Conservation (phyloP, 495 filamentous ascomycete genomes). For the Tricharina praecox region DNA sequence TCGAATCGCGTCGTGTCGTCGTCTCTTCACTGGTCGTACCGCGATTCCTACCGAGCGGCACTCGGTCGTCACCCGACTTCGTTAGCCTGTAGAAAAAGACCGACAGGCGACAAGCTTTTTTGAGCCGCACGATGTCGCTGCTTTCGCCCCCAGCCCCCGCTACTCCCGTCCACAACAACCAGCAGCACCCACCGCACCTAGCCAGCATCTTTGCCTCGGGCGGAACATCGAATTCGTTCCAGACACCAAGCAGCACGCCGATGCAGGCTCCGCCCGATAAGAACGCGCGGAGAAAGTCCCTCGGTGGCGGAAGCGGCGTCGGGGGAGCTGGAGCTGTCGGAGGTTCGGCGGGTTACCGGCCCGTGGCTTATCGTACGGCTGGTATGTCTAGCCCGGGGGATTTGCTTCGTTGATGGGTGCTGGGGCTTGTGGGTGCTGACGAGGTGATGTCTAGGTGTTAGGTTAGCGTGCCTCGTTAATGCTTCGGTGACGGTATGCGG, state of each 20-base stretch:
- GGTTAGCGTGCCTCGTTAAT: slow-evolving; percentile 89
- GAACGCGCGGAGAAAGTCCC: slow-evolving; percentile 1
- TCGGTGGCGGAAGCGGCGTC: neutral
- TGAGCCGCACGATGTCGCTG: slow-evolving; percentile 1
- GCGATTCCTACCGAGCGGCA: too few relatives aligned
- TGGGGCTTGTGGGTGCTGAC: slow-evolving; percentile 3
- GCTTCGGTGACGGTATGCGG: slow-evolving; percentile 94
- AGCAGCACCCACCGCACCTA: neutral
- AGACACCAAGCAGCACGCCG: neutral
- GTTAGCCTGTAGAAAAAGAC: too few relatives aligned
- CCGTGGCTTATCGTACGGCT: slow-evolving; percentile 24
- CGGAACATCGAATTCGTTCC: neutral
- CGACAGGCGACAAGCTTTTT: too few relatives aligned
- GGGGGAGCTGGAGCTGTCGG: neutral
- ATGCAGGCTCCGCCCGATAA: slow-evolving; percentile 1
- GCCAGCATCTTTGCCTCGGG: neutral
- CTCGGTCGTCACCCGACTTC: too few relatives aligned
- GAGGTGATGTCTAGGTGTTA: slow-evolving; percentile 43
- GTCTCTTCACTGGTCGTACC: too few relatives aligned
- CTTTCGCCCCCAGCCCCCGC: slow-evolving; percentile 1
- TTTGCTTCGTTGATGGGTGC: neutral
- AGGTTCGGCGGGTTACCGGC: slow-evolving; percentile 12
- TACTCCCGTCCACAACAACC: too few relatives aligned
- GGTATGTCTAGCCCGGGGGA: slow-evolving; percentile 8
- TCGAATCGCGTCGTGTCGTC: too few relatives aligned